Conservation (phyloP, 164 flowering plant genomes). For the Warburgia ugandensis region DNA sequence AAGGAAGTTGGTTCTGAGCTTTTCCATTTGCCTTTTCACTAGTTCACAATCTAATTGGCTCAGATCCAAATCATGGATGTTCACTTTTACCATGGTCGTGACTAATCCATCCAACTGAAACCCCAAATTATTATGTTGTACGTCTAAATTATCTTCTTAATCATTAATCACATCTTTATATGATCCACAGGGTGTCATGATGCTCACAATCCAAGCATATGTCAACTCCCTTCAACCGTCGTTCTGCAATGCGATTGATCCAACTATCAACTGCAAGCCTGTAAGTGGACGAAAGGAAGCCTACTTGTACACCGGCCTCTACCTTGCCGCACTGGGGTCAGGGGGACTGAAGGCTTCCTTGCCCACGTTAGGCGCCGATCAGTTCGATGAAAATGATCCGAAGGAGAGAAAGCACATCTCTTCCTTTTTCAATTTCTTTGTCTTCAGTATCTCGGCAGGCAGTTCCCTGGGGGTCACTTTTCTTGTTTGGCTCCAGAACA, state of each 20-base stretch:
- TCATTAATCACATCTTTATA: no score
- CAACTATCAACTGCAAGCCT: slow-evolving; percentile 12
- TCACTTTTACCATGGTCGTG: no score
- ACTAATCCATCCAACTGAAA: no score
- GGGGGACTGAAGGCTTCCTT: slow-evolving; percentile 32
- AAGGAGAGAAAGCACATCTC: slow-evolving; percentile 19
- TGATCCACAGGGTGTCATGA: slow-evolving; percentile 32
- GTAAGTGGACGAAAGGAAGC: slow-evolving; percentile 21
- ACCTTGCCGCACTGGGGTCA: slow-evolving; percentile 29
- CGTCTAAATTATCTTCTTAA: neutral
- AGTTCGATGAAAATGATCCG: slow-evolving; percentile 22
- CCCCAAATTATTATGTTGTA: no score
- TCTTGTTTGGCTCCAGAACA: slow-evolving; percentile 30
- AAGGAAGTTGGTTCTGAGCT: no score
- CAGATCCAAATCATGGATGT: no score
- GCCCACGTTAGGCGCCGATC: slow-evolving; percentile 33
- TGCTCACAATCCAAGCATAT: slow-evolving; percentile 30
- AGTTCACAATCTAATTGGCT: no score
- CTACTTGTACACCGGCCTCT: slow-evolving; percentile 26
- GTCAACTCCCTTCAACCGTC: slow-evolving; percentile 19
- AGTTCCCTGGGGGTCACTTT: slow-evolving; percentile 24
- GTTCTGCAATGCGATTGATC: slow-evolving; percentile 11
- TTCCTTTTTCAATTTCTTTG: slow-evolving; percentile 32
- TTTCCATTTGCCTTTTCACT: no score
- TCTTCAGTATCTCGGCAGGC: slow-evolving; percentile 25